These are phyloP conservation scores for Leccinum pachyderme DNA, from an alignment of 1,284 basidiomycete species.

Conservation along the genomic window DNA sequence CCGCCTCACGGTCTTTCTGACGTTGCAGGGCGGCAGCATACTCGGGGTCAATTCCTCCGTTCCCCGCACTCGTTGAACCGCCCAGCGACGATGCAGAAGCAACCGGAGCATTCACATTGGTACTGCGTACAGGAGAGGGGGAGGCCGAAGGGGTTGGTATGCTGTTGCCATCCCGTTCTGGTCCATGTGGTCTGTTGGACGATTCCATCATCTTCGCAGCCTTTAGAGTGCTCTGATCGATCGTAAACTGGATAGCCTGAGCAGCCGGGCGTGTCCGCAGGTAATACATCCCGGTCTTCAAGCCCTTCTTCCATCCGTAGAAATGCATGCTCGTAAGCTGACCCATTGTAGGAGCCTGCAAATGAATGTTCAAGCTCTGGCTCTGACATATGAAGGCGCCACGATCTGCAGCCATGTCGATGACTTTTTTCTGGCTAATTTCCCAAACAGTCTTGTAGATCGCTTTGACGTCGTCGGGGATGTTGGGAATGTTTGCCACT, in stretches of 20 bases:
- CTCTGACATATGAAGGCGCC: constrained; percentile 98
- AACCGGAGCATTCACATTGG: constrained; percentile 12
- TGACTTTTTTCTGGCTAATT: constrained; percentile 97
- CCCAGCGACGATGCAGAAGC: constrained; percentile 27
- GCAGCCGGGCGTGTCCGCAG: constrained; percentile 93
- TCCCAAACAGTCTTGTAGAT: constrained; percentile 99
- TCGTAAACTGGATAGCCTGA: constrained; percentile 97
- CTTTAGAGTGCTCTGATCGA: constrained; percentile 82
- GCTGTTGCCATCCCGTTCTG: constrained; percentile 19
- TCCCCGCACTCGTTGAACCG: constrained; percentile 40
- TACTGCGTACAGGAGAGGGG: constrained; percentile 33
- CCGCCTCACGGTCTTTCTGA: constrained; percentile 72
- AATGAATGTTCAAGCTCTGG: constrained; percentile 89
- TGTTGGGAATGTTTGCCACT: constrained; percentile 84
- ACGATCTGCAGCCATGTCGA: constrained; percentile 97
- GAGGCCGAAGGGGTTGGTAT: constrained; percentile 39
- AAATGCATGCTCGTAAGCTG: constrained; percentile 99
- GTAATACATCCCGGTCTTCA: constrained; percentile 99
- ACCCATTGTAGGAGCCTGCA: constrained; percentile 88
- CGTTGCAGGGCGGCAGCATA: constrained; percentile 80
- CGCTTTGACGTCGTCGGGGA: constrained; percentile 89
- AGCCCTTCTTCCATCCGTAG: constrained; percentile 99
- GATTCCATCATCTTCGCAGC: constrained; percentile 59
- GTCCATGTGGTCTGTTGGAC: constrained; percentile 18
- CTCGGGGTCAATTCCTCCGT: constrained; percentile 69